These are phyloP conservation scores for Aegilops tauschii DNA, from an alignment of 176 grass and related monocot genomes.

Conservation along the genomic window DNA sequence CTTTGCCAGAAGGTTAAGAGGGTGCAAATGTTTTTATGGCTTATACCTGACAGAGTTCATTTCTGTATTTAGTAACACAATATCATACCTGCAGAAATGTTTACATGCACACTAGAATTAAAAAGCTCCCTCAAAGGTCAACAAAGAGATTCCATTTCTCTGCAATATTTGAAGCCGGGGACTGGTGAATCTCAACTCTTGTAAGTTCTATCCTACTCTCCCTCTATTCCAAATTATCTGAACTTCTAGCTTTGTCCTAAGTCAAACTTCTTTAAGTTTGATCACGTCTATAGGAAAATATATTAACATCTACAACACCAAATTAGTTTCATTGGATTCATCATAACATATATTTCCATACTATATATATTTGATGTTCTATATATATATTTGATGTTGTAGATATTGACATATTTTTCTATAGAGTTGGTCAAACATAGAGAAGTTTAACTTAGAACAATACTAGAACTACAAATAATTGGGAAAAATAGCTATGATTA, in stretches of 20 bases:
- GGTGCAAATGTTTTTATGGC: neutral
- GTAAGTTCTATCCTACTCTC: slow-evolving; percentile 48
- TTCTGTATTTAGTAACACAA: slow-evolving; percentile 8
- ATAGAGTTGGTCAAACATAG: neutral
- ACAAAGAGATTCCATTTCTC: slow-evolving; percentile 52
- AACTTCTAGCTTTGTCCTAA: neutral
- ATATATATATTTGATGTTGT: neutral
- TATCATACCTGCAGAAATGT: slow-evolving; percentile 48
- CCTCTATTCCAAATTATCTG: neutral
- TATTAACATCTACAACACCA: neutral
- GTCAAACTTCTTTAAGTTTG: neutral
- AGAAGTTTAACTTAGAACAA: neutral
- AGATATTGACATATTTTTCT: neutral
- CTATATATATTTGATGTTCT: neutral
- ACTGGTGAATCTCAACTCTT: slow-evolving; percentile 89
- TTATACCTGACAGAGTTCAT: neutral
- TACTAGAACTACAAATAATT: neutral
- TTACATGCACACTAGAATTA: slow-evolving; percentile 70
- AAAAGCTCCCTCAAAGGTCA: slow-evolving; percentile 65
- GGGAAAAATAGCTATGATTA: neutral
- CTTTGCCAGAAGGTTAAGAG: slow-evolving; percentile 69
- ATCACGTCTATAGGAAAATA: neutral
- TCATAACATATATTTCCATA: neutral
- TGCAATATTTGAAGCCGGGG: slow-evolving; percentile 71
- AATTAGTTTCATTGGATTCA: neutral